Evolutionary conservation across 371 early-diverging fungal genomes (phyloP).

Genomic region (Entomophthora muscae): DNA sequence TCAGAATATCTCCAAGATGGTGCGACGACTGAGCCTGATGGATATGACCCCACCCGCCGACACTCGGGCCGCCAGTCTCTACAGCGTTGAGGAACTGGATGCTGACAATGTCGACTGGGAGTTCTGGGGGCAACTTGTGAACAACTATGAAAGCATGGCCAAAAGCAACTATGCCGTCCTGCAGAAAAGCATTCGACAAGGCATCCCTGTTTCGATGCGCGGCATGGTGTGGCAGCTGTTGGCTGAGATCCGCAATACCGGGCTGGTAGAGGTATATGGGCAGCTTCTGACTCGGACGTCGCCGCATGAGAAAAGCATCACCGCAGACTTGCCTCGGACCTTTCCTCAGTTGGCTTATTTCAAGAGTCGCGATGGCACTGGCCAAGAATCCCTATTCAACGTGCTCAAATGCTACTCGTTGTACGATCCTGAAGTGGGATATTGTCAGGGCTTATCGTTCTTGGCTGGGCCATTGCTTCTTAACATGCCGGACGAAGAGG

Average conservation of each 20-base stretch:
- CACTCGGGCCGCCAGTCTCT: background rate
- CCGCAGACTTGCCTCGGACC: slow-evolving; percentile 68
- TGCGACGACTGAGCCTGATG: background rate
- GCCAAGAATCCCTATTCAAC: slow-evolving; percentile 74
- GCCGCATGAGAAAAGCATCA: slow-evolving; percentile 74
- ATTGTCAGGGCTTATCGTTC: slow-evolving; percentile 84
- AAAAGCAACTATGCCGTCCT: slow-evolving; percentile 50
- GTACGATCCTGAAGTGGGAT: slow-evolving; percentile 81
- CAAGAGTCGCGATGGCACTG: slow-evolving; percentile 46
- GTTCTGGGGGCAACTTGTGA: slow-evolving; percentile 82
- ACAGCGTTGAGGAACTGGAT: background rate
- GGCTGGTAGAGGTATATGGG: slow-evolving; percentile 45
- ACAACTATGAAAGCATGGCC: slow-evolving; percentile 58
- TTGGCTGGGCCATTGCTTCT: slow-evolving; percentile 73
- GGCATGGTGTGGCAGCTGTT: slow-evolving; percentile 87
- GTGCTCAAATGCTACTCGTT: slow-evolving; percentile 80
- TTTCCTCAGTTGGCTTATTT: slow-evolving; percentile 73
- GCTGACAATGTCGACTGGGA: slow-evolving; percentile 23
- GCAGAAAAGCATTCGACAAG: slow-evolving; percentile 48
- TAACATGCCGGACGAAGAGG: slow-evolving; percentile 92
- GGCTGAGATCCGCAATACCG: slow-evolving; percentile 38
- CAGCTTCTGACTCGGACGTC: slow-evolving; percentile 45
- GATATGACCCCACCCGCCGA: background rate
- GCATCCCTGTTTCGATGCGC: slow-evolving; percentile 72
- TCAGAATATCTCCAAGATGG: background rate